phyloP scores from a whole-genome alignment of 2,329 filamentous ascomycete species.

The Cladosporium colombiae region DNA sequence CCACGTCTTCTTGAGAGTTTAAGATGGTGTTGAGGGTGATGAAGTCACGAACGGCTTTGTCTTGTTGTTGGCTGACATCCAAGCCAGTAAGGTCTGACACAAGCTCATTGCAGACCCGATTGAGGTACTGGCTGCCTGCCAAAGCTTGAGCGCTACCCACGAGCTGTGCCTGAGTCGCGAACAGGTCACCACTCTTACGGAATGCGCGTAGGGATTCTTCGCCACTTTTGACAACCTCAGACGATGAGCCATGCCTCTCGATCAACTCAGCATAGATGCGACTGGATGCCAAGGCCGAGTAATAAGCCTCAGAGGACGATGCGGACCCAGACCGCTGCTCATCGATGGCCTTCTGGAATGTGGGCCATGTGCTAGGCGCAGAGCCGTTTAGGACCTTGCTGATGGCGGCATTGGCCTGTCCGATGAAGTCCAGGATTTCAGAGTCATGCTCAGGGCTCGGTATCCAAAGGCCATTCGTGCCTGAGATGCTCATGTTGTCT shows the following conservation, averaged over 20 bases:
- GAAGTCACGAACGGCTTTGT: slow-evolving; percentile 46
- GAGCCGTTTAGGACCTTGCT: slow-evolving; percentile 28
- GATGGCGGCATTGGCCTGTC: slow-evolving; percentile 52
- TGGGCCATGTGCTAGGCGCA: neutral
- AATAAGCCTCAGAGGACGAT: slow-evolving; percentile 39
- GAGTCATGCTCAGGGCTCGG: slow-evolving; percentile 48
- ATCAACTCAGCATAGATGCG: slow-evolving; percentile 42
- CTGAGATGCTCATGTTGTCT: slow-evolving; percentile 60
- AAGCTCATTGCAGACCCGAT: slow-evolving; percentile 60
- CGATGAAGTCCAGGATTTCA: slow-evolving; percentile 56
- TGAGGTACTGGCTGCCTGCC: slow-evolving; percentile 49
- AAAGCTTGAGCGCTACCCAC: slow-evolving; percentile 52
- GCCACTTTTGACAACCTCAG: slow-evolving; percentile 37
- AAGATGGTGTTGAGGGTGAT: slow-evolving; percentile 58
- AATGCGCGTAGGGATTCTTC: slow-evolving; percentile 38
- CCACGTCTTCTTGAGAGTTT: slow-evolving; percentile 49
- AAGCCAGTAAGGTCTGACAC: slow-evolving; percentile 60
- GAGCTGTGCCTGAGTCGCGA: slow-evolving; percentile 52
- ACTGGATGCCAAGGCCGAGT: slow-evolving; percentile 43
- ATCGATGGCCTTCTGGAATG: slow-evolving; percentile 8
- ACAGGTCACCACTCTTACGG: slow-evolving; percentile 43
- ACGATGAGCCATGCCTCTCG: slow-evolving; percentile 45
- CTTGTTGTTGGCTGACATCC: slow-evolving; percentile 40
- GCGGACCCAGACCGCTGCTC: neutral
- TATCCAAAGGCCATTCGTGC: slow-evolving; percentile 56